Percentiles rank a stretch among this genome's conserved stretches.
Conservation (phyloP, 805 yeast genomes). For the Ogataea dorogensis region DNA sequence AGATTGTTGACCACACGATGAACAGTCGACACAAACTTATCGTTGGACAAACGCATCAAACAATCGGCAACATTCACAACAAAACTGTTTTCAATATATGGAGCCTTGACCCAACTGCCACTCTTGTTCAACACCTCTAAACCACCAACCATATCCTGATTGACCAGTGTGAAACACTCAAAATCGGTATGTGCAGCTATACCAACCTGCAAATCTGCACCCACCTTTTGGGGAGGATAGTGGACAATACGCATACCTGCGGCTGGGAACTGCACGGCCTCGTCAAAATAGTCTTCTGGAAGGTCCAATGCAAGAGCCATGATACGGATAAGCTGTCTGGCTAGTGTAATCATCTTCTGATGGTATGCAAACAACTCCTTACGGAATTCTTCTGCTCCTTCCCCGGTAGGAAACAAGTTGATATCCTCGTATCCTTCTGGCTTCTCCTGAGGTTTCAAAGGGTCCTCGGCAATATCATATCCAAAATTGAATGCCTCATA, state of each 20-base stretch:
- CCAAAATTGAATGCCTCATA: constrained; percentile 32
- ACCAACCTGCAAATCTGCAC: constrained; percentile 29
- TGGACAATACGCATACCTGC: constrained; percentile 31
- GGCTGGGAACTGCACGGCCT: constrained; percentile 26
- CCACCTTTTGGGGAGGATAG: constrained; percentile 29
- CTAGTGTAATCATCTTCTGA: background rate
- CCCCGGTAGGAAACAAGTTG: constrained; percentile 2
- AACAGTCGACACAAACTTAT: constrained; percentile 14
- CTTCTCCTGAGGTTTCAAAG: background rate
- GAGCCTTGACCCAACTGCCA: constrained; percentile 17
- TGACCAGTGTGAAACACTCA: constrained; percentile 31
- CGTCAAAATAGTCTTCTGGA: constrained; percentile 25
- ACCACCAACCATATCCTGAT: constrained; percentile 17
- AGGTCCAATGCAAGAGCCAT: constrained; percentile 29
- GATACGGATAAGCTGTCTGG: constrained; percentile 18
- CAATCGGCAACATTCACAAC: constrained; percentile 15
- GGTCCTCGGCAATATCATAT: constrained; percentile 1
- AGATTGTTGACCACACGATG: constrained; percentile 13
- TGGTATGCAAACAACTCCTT: constrained; percentile 2
- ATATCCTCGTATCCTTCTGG: constrained; percentile 1
- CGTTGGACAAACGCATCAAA: constrained; percentile 11
- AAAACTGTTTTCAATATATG: constrained; percentile 7
- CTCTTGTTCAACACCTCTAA: constrained; percentile 12
- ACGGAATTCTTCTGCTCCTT: background rate
- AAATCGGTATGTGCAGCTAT: constrained; percentile 37